A percentile compares a stretch with the other conserved stretches of the same genome.
These are phyloP conservation scores for Salvia hispanica DNA, from an alignment of 257 asterid genomes.

Conservation along the genomic window DNA sequence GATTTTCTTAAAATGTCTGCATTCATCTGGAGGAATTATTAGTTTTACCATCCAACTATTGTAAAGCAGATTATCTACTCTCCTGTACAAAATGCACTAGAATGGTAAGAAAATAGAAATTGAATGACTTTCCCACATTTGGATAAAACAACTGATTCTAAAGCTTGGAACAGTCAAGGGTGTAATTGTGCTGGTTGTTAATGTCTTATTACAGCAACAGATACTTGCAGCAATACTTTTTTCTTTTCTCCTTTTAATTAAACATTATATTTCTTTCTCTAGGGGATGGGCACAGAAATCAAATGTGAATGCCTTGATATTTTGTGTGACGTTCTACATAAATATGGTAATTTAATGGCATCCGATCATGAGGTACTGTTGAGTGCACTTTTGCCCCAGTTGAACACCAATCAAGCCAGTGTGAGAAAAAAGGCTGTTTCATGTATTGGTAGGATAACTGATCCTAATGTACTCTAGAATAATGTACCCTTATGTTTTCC, in stretches of 20 bases:
- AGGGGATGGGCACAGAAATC: slow-evolving; percentile 90
- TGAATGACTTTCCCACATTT: background rate
- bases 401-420: slow-evolving; percentile 90
- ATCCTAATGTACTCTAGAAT: slow-evolving; percentile 8
- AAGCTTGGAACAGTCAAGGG: slow-evolving; percentile 3
- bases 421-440: slow-evolving; percentile 95
- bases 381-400: slow-evolving; percentile 75
- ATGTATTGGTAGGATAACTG: slow-evolving; percentile 74
- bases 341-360: slow-evolving; percentile 85
- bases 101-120: background rate
- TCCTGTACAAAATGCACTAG: slow-evolving; percentile 2
- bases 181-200: slow-evolving; percentile 17
- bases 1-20: slow-evolving; percentile 17
- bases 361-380: slow-evolving; percentile 81
- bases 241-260: slow-evolving; percentile 5
- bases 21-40: background rate
- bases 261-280: slow-evolving; percentile 25
- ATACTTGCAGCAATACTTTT: background rate
- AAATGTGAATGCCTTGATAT: slow-evolving; percentile 98
- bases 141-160: slow-evolving; percentile 22
- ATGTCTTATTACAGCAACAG: slow-evolving; percentile 3
- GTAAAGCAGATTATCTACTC: slow-evolving; percentile 13
- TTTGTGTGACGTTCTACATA: slow-evolving; percentile 93
- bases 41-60: slow-evolving; percentile 16
- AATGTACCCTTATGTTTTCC: slow-evolving; percentile 16